Evolutionary conservation across 202 grass and related monocot genomes (phyloP).

Genomic region (Setaria italica): DNA sequence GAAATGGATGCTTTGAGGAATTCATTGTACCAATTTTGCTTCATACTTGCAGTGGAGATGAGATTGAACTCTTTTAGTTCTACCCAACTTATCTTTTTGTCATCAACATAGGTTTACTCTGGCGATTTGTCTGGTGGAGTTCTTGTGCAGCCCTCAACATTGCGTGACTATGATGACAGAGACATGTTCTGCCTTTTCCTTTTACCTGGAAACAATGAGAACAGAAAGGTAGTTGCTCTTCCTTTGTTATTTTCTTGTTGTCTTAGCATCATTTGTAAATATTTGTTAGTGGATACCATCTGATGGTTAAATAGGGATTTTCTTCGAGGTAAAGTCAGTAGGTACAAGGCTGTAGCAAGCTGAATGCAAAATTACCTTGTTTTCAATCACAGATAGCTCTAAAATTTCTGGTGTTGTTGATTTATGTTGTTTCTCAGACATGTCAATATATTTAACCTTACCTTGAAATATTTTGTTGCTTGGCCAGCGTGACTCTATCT

Average conservation of each 20-base stretch:
- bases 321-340: not conserved
- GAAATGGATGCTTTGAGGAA: not conserved
- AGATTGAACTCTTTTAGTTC: constrained; percentile 17
- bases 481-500: not conserved
- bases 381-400: not conserved
- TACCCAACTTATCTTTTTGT: not conserved
- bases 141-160: constrained; percentile 76
- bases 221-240: constrained; percentile 67
- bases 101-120: constrained; percentile 67
- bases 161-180: constrained; percentile 80
- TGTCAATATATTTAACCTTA: constrained; percentile 26
- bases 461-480: not conserved
- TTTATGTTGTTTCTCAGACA: constrained; percentile 31
- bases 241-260: constrained; percentile 23
- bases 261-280: not conserved
- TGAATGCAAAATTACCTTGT: not conserved
- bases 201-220: constrained; percentile 78
- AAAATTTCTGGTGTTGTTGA: constrained; percentile 10
- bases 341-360: not conserved
- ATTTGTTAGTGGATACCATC: constrained; percentile 7
- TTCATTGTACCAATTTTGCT: constrained; percentile 11
- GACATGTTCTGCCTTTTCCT: constrained; percentile 92
- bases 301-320: constrained; percentile 6
- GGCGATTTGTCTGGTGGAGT: constrained; percentile 80
- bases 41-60: constrained; percentile 17